Evolutionary conservation across 2,329 filamentous ascomycete species (phyloP).

Genomic region (Sporothrix curviconia): DNA sequence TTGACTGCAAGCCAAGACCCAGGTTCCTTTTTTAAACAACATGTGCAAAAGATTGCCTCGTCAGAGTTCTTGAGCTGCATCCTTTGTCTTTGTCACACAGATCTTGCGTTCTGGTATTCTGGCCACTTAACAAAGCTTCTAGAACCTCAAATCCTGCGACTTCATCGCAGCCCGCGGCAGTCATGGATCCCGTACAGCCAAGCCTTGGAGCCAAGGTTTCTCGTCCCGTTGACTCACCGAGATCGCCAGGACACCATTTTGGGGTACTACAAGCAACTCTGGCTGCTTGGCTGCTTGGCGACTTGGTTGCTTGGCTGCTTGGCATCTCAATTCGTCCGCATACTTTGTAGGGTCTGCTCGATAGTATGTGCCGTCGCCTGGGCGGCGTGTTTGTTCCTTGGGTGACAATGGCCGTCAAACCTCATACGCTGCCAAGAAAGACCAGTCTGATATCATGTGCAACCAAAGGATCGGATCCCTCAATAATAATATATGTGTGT

Average conservation of each 20-base stretch:
- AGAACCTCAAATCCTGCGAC: not conserved
- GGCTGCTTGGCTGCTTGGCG: not conserved
- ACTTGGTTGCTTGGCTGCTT: not conserved
- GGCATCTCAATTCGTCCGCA: not conserved
- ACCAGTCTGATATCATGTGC: not conserved
- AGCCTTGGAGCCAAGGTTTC: not conserved
- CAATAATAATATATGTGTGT: too few species aligned
- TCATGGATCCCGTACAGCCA: not conserved
- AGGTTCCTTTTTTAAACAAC: not conserved
- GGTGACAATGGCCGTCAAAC: not conserved
- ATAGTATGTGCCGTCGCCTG: too few species aligned
- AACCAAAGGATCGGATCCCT: too few species aligned
- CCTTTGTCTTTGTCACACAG: not conserved
- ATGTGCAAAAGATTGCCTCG: not conserved
- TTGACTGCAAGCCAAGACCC: too few species aligned
- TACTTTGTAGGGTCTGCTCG: too few species aligned
- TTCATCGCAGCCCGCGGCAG: too few species aligned
- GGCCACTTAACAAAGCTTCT: too few species aligned
- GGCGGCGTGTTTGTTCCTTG: not conserved
- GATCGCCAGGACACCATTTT: not conserved
- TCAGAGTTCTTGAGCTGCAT: not conserved
- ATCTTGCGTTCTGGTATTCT: not conserved
- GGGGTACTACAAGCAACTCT: not conserved
- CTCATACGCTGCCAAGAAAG: conserved; percentile 4
- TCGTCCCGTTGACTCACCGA: not conserved